Evolutionary conservation across 441 rosid genomes (phyloP), one percentile per base, ranked within the genome.

Genomic region (Macaranga tanarius): DNA sequence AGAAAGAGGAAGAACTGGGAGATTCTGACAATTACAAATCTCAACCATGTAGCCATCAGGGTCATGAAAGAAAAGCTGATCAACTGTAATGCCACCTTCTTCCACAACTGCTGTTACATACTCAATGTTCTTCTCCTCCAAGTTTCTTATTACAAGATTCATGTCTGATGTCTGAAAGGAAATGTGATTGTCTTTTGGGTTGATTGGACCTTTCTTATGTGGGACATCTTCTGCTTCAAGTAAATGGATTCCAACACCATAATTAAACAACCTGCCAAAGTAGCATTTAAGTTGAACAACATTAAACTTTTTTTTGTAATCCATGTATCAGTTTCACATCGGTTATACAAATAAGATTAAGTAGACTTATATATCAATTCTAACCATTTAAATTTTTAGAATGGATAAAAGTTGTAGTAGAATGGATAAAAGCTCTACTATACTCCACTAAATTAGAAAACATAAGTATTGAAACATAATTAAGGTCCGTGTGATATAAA

Each of bases 1-100:
- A 42, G 84, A 61, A n/a, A 87, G 75, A 3, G 90, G 90, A 69
- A 85, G 78, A 55, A 85, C 79, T 0, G 90, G 90, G 1, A 86
- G 82, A 60, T 83, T 84, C 48, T 86, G 83, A 48, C 90, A 86
- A 45, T 83, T 86, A 75, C 90, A 86, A 2, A 84, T 75, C 76
- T 86, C 90, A 67, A 86, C 75, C 88, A 87, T 87, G 79, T 81
- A 80, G 28, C 90, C 88, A 75, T 87, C 88, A 0, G 91, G 91
- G 19, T 87, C 89, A 55, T 87, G 91, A 67, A 87, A 87, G 82
- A 87, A 85, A 28, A 85, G 73, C 72, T 85, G 91, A 56, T 87
- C 88, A 11, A 87, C 91, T n/a, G 60, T 62, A 16, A 83, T 69
- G 13, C 91, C 89, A 20, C 86, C 87, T 51, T 87, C 91, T 62